Evolutionary conservation across 1,284 basidiomycete species (phyloP).

Genomic region (Apiotrichum siamense): DNA sequence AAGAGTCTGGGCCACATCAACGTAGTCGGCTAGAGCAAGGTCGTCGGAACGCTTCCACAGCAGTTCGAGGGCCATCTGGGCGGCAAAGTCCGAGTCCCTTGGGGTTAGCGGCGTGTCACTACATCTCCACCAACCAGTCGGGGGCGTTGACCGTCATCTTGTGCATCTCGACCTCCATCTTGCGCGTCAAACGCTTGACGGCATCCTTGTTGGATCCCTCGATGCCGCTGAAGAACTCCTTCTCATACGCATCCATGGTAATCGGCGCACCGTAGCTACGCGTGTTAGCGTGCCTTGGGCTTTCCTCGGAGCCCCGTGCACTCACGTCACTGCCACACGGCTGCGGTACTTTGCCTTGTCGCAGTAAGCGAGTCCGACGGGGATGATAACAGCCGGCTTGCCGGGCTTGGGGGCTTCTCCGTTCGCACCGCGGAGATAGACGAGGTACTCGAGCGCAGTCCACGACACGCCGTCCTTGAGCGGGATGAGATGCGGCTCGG

Average conservation of each 20-base stretch:
- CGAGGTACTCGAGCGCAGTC: conserved; percentile 87
- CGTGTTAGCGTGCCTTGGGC: too few species aligned
- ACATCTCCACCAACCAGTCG: conserved; percentile 63
- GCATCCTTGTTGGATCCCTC: conserved; percentile 68
- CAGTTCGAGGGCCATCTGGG: conserved; percentile 81
- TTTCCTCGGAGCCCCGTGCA: too few species aligned
- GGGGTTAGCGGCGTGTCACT: neutral
- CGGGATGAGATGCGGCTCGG: conserved; percentile 83
- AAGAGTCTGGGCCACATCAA: conserved; percentile 77
- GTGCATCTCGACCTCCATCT: conserved; percentile 64
- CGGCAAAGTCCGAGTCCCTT: conserved; percentile 79
- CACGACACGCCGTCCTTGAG: conserved; percentile 95
- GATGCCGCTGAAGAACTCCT: conserved; percentile 64
- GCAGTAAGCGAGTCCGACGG: conserved; percentile 85
- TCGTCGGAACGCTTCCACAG: conserved; percentile 73
- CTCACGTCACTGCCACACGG: conserved; percentile 52
- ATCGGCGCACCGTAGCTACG: conserved; percentile 75
- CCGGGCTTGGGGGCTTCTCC: conserved; percentile 48
- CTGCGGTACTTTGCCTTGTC: conserved; percentile 92
- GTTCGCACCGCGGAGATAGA: conserved; percentile 58
- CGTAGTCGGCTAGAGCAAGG: conserved; percentile 71
- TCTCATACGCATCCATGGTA: conserved; percentile 63
- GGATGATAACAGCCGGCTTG: conserved; percentile 59
- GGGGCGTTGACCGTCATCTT: conserved; percentile 82
- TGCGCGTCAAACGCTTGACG: conserved; percentile 77